Evolutionary conservation across 495 filamentous ascomycete genomes (phyloP), one percentile per base, ranked within the genome.

Genomic region (Annulohypoxylon moriforme): DNA sequence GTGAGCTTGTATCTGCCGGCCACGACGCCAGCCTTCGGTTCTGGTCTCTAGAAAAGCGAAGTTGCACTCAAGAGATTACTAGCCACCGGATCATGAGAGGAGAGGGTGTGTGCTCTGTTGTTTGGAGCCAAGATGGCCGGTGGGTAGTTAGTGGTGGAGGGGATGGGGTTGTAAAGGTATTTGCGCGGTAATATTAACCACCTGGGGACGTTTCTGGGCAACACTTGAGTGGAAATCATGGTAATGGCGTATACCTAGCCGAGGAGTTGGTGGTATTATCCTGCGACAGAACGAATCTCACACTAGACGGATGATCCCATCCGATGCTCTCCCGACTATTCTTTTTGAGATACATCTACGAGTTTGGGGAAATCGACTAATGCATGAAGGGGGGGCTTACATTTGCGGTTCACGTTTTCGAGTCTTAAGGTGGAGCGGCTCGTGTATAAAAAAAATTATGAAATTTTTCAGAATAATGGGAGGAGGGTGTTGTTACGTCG

Each of bases 151-250:
- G 92, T 69, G 96, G 90, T 9, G 96, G 96, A 18, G 96, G 96
- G n/a, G 96, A 99, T 78, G 96, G 96, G 2, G 90, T 97, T 18
- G 96, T 97, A 47, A 99, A 98, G 84, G 96, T 98, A 61, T 97
- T 97, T 85, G 90, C 92, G 27, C 78, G 84, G 46, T 78, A 69
- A 73, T 14, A 34, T 22, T 14, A 2, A 49, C 33, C 10, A 16
- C 24, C 13, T 16, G 14, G 22, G 53, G 38, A 25, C 18, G 31
- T 22, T 18, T 22, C 14, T 5, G 42, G 29, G 55, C 25, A 53
- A 56, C 34, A 60, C 25, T 36, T 27, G 25, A 56, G 49, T 42
- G 34, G 34, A 24, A 53, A 13, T 36, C 40, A 66, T 57, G 47
- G 61, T 61, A 65, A 62, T 62, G 36, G 34, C 58, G 20, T 47